phyloP scores from a whole-genome alignment of 1,139 yeast genomes.

The Candida labiduridarum region DNA sequence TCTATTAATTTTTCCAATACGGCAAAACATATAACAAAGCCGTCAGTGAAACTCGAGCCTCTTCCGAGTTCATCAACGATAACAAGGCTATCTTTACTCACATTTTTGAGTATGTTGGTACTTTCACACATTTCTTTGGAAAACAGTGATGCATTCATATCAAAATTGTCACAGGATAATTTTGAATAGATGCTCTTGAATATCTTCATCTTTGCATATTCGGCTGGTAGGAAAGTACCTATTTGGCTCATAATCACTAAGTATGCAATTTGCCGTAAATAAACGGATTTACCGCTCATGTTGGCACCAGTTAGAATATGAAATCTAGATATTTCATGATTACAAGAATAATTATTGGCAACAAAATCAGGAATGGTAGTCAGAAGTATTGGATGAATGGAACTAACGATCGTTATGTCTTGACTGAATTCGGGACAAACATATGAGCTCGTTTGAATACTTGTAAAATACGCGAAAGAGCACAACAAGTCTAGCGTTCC shows the following conservation, averaged over 20 bases:
- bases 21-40: slow-evolving; percentile 41
- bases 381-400: slow-evolving; percentile 47
- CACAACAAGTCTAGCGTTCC: slow-evolving; percentile 45
- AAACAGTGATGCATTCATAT: slow-evolving; percentile 48
- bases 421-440: slow-evolving; percentile 36
- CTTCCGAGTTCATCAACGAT: slow-evolving; percentile 56
- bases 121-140: slow-evolving; percentile 53
- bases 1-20: slow-evolving; percentile 32
- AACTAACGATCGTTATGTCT: slow-evolving; percentile 27
- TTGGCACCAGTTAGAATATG: slow-evolving; percentile 51
- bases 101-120: slow-evolving; percentile 38
- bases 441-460: slow-evolving; percentile 22
- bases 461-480: slow-evolving; percentile 30
- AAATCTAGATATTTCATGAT: slow-evolving; percentile 35
- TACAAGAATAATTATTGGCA: slow-evolving; percentile 39
- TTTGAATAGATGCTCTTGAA: slow-evolving; percentile 46
- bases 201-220: slow-evolving; percentile 38
- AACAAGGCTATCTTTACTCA: slow-evolving; percentile 36
- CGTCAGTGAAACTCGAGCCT: slow-evolving; percentile 46
- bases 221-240: slow-evolving; percentile 55
- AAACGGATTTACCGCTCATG: slow-evolving; percentile 59
- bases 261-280: slow-evolving; percentile 49
- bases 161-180: slow-evolving; percentile 44
- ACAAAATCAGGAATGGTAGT: slow-evolving; percentile 25
- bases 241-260: slow-evolving; percentile 51